Evolutionary conservation across 345 rosid species (phyloP), one percentile per base, ranked within the genome.

Genomic region (Acer saccharum): DNA sequence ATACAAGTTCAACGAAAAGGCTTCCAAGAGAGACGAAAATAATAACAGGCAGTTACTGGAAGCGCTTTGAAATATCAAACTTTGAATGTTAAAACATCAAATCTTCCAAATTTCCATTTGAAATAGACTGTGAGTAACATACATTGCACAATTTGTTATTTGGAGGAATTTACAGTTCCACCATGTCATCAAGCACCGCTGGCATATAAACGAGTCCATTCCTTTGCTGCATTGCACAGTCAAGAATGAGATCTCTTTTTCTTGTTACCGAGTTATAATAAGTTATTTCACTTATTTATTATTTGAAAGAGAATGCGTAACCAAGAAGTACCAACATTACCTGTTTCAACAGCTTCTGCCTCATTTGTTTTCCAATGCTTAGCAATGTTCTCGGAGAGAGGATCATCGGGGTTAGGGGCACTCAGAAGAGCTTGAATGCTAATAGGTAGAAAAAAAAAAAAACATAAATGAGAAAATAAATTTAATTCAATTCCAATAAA

Each of bases 361-460:
- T 96, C 99, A 60, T 96, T 91, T 10, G 94, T 84, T 85, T 96
- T 96, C 99, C 99, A 94, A 73, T 96, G 99, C 93, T 96, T 96
- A 25, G 99, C 98, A 67, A 94, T 92, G 87, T 92, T 96, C 90
- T 96, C 99, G 1, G 99, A 96, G 10, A 96, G 93, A 0, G 99
- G 99, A 85, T 96, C 98, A 78, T 96, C 99, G 0, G 99, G 99
- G 84, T 96, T 96, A 20, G 99, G 99, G 60, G 99, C 99, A 78
- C 99, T 96, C 66, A 94, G 84, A 73, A 96, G 95, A 27, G 99
- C 99, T 89, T 96, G 99, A 82, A 96, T 96, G 83, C 99, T 89
- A 79, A 44, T 62, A 71, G 17, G 71, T 62, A 71, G 17, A 67
- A 63, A 67, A 46, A 16, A 32, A 44, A 32, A 43, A 1, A 43